phyloP scores from a whole-genome alignment of 345 rosid genomes.

The Gossypioides kirkii region DNA sequence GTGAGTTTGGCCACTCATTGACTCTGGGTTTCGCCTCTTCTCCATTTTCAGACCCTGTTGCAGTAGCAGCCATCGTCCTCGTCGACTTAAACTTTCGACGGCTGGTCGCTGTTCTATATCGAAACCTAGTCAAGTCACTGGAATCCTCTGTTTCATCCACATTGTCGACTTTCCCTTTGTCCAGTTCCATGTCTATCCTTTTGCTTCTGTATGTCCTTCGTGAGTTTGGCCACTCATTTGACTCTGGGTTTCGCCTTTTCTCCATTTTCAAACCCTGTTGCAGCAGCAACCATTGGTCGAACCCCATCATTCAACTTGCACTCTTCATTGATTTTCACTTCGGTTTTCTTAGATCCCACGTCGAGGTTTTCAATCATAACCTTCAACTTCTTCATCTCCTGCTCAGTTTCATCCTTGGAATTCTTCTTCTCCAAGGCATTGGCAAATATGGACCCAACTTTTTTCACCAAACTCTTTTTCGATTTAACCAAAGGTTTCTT shows the following conservation, averaged over 20 bases:
- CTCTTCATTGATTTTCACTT: not conserved
- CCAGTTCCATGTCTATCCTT: not conserved
- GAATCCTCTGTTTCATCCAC: not conserved
- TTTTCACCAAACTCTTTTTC: constrained; percentile 9
- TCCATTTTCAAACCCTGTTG: too few relatives aligned
- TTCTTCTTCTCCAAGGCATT: constrained; percentile 23
- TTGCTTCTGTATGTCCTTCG: not conserved
- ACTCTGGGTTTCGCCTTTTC: not conserved
- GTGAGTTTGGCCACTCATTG: not conserved
- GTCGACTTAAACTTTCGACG: not conserved
- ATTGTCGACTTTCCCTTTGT: not conserved
- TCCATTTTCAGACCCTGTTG: too few relatives aligned
- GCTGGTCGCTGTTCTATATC: not conserved
- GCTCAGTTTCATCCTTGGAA: not conserved
- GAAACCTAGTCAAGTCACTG: not conserved
- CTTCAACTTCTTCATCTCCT: not conserved
- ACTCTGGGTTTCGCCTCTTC: not conserved
- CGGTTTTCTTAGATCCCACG: not conserved
- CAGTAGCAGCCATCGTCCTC: not conserved
- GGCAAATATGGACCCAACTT: constrained; percentile 24
- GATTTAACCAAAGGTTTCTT: constrained; percentile 16
- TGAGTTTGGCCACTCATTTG: not conserved
- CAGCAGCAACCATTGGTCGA: not conserved
- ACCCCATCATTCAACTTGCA: not conserved
- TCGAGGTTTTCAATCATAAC: not conserved